Base-by-base conservation (phyloP, 1,139 yeast genomes). In the Scheffersomyces illinoinensis region DNA sequence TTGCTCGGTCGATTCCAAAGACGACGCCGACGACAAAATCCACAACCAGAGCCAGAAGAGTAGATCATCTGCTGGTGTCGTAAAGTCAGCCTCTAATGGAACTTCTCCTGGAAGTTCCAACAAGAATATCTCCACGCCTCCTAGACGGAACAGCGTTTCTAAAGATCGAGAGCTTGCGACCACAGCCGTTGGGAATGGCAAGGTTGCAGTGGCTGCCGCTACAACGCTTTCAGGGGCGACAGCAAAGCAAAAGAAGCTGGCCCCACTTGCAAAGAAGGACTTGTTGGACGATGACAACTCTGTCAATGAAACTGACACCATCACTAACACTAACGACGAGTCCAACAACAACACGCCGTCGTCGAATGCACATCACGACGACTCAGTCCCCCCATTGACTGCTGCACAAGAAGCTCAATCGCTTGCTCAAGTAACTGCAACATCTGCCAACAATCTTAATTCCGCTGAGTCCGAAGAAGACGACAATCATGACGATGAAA, bases 251-350 rank as follows among this genome's bases (percentile, higher is more conserved):
- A 54, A 56, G 48, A 52, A 54, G 8, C 50, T 55, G 43, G 43
- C 43, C 10, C 17, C 56, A 50, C 59, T 51, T 24, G 59, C 57
- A 50, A 75, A 74, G 56, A 71, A 70, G 56, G 77, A 76, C 46
- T 64, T 74, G 56, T 61, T 74, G 53, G 83, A 78, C 56, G 83
- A 78, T 51, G 84, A 79, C 55, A 74, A 77, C 58, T 77, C 81
- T 8, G 70, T 76, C 50, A 76, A 79, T 61, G 84, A 80, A 62
- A 76, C 82, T 12, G 84, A 78, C 59, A 80, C 84, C 33, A 77
- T 79, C 49, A 76, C 82, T 21, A 78, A 79, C 65, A 78, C 81
- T 33, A 75, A 77, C 59, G 82, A 78, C 23, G 70, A 60, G 17
- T 48, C 51, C 17, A 48, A 48, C 26, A 61, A 62, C 54, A 55